Conservation (phyloP, 805 yeast genomes). For the Hagleromyces aurorensis region DNA sequence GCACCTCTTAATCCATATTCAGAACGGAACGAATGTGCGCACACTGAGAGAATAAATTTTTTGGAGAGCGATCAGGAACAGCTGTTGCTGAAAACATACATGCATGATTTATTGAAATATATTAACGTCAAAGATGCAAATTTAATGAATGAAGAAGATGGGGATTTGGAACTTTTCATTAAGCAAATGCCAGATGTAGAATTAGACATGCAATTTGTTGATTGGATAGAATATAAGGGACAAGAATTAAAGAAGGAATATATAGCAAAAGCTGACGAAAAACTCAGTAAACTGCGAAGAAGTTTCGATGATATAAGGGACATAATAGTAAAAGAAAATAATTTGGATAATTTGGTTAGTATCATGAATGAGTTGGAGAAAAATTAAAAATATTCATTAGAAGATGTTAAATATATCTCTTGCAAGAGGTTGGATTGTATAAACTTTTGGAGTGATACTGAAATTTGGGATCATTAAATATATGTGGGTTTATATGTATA, state of each 20-base stretch:
- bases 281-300: slow-evolving; percentile 37
- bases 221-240: slow-evolving; percentile 55
- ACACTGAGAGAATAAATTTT: too few species aligned
- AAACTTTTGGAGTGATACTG: too few species aligned
- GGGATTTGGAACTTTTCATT: slow-evolving; percentile 54
- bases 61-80: slow-evolving; percentile 10
- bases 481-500: background rate
- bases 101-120: slow-evolving; percentile 22
- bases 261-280: slow-evolving; percentile 41
- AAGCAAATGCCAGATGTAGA: slow-evolving; percentile 64
- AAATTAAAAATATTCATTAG: too few species aligned
- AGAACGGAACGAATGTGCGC: too few species aligned
- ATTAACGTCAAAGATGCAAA: slow-evolving; percentile 23
- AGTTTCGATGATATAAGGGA: slow-evolving; percentile 12
- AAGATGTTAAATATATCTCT: too few species aligned
- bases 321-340: slow-evolving; percentile 2
- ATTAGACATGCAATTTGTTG: slow-evolving; percentile 56
- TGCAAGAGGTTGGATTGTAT: too few species aligned
- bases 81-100: slow-evolving; percentile 16
- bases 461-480: too few species aligned
- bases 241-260: slow-evolving; percentile 41
- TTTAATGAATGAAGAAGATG: slow-evolving; percentile 50
- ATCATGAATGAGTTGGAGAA: too few species aligned
- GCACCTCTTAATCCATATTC: too few species aligned
- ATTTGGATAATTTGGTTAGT: slow-evolving; percentile 1